These are phyloP conservation scores for Pascua sp. DNA, from an alignment of 1,284 basidiomycete genomes.

Conservation along the genomic window DNA sequence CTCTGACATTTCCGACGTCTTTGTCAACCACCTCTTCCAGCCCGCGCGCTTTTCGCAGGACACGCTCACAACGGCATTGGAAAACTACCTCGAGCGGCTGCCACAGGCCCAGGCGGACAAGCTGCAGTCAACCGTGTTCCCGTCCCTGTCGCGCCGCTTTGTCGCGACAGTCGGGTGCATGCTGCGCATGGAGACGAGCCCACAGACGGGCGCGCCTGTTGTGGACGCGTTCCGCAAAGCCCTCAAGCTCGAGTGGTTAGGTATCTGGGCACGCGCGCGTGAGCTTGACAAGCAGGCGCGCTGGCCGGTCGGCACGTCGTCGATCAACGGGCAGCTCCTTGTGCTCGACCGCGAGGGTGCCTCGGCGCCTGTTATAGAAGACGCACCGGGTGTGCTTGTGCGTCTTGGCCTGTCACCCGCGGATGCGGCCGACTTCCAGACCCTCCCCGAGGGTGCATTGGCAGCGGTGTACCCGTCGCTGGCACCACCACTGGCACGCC, in stretches of 20 bases:
- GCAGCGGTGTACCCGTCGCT: conserved; percentile 25
- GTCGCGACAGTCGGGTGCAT: conserved; percentile 81
- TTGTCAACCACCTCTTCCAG: conserved; percentile 74
- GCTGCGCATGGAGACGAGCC: conserved; percentile 66
- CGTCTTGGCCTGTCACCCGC: conserved; percentile 20
- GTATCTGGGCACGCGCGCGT: conserved; percentile 80
- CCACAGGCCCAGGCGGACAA: conserved; percentile 14
- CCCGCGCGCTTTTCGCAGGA: conserved; percentile 81
- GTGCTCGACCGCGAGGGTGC: conserved; percentile 75
- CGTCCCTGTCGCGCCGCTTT: conserved; percentile 69
- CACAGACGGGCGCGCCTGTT: conserved; percentile 71
- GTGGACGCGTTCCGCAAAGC: conserved; percentile 76
- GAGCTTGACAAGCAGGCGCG: conserved; percentile 79
- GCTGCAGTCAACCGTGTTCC: conserved; percentile 50
- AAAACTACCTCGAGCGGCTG: conserved; percentile 71
- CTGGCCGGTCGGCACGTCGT: conserved; percentile 61
- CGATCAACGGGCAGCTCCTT: conserved; percentile 50
- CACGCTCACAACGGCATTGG: conserved; percentile 72
- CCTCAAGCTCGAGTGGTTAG: conserved; percentile 86
- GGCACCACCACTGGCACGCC: conserved; percentile 25
- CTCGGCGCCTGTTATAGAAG: conserved; percentile 61
- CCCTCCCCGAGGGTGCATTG: conserved; percentile 28
- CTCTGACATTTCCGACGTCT: conserved; percentile 59
- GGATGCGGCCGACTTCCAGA: conserved; percentile 21
- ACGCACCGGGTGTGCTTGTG: conserved; percentile 60